A percentile compares a stretch with the other conserved stretches of the same genome.
These are phyloP conservation scores for Saccharomycopsis schoenii DNA, from an alignment of 805 yeast species.

Conservation along the genomic window DNA sequence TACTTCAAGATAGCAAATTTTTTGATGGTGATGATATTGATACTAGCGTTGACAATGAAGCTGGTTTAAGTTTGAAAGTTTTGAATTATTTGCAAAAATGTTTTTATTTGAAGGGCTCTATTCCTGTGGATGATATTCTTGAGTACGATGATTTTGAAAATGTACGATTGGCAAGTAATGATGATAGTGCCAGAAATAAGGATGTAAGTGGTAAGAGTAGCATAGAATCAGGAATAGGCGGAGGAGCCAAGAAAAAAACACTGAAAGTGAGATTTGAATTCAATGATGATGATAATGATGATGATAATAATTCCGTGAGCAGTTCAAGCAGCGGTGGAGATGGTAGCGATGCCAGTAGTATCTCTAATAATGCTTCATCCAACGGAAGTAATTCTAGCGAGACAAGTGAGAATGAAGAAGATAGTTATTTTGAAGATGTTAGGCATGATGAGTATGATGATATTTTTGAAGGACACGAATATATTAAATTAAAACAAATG, in stretches of 20 bases:
- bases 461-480: slow-evolving; percentile 6
- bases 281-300: slow-evolving; percentile 1
- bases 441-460: slow-evolving; percentile 9
- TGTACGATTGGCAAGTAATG: neutral
- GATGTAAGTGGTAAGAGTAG: slow-evolving; percentile 9
- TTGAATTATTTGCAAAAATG: neutral
- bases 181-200: neutral
- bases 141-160: slow-evolving; percentile 12
- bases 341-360: neutral
- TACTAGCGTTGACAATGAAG: neutral
- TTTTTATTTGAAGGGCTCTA: neutral
- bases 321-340: neutral
- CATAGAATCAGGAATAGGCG: slow-evolving; percentile 19
- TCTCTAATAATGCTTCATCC: neutral
- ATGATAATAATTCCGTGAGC: neutral
- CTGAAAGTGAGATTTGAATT: slow-evolving; percentile 14
- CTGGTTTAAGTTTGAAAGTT: neutral
- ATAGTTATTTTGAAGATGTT: neutral
- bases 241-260: slow-evolving; percentile 12
- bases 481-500: slow-evolving; percentile 7
- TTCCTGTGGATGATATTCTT: slow-evolving; percentile 7
- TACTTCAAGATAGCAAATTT: neutral
- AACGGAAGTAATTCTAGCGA: neutral
- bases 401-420: neutral
- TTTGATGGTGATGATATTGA: neutral